Evolutionary conservation across 2,329 filamentous ascomycete species (phyloP).

Genomic region (Pleoardoris graminearum): DNA sequence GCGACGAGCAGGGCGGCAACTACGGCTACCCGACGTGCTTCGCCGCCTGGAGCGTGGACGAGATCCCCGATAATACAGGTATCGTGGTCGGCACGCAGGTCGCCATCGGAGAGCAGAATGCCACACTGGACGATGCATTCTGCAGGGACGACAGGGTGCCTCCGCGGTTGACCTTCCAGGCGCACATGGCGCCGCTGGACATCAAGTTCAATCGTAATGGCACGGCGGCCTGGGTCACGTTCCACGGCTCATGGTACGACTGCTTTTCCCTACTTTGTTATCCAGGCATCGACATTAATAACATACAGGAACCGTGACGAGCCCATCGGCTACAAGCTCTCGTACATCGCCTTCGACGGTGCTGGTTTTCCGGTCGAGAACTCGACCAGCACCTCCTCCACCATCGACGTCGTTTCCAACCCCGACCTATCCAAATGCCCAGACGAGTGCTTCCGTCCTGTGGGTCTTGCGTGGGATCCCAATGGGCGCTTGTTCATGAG

Average conservation of each 20-base stretch:
- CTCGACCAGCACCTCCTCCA: constrained; percentile 53
- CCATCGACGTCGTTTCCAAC: constrained; percentile 61
- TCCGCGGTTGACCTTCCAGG: constrained; percentile 61
- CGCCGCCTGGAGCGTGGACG: constrained; percentile 63
- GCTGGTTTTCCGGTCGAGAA: constrained; percentile 51
- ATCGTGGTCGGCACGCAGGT: constrained; percentile 55
- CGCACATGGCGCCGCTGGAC: constrained; percentile 73
- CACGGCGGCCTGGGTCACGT: constrained; percentile 65
- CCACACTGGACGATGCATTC: constrained; percentile 53
- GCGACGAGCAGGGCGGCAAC: constrained; percentile 55
- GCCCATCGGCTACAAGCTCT: constrained; percentile 57
- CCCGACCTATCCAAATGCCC: constrained; percentile 58
- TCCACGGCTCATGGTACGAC: constrained; percentile 69
- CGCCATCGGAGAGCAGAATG: constrained; percentile 51
- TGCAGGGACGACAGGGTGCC: constrained; percentile 48
- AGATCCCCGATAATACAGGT: constrained; percentile 53
- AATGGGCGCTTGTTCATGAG: constrained; percentile 64
- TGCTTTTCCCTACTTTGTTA: background rate
- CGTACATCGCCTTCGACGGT: constrained; percentile 50
- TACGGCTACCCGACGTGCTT: constrained; percentile 75
- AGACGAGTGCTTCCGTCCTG: constrained; percentile 63
- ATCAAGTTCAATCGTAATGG: constrained; percentile 67
- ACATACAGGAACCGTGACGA: constrained; percentile 48
- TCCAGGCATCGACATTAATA: constrained; percentile 1
- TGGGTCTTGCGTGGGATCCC: constrained; percentile 58